phyloP scores from a whole-genome alignment of 1,139 yeast genomes.

The Blastobotrys malaysiensis region DNA sequence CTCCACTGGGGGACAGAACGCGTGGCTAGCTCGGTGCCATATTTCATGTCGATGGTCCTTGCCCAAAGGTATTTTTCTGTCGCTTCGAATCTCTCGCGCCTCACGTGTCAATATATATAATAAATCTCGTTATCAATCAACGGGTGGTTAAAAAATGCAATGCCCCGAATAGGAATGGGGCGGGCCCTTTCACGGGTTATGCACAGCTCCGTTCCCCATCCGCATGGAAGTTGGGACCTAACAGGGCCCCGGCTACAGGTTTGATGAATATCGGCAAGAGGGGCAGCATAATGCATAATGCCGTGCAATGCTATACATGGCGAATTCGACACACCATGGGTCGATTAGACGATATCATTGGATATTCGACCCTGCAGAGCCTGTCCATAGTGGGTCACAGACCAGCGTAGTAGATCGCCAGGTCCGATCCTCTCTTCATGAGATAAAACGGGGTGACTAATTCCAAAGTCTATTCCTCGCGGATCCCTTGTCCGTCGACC shows the following conservation, averaged over 20 bases:
- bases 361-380: background rate
- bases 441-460: no score
- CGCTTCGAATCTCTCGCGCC: background rate
- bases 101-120: background rate
- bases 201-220: background rate
- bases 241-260: background rate
- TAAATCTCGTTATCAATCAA: background rate
- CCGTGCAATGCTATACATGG: background rate
- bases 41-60: slow-evolving; percentile 53
- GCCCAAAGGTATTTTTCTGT: background rate
- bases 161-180: background rate
- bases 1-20: slow-evolving; percentile 88
- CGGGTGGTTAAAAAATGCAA: background rate
- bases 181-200: background rate
- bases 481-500: background rate
- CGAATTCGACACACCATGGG: background rate
- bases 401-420: background rate
- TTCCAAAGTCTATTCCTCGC: background rate
- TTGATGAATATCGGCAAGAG: background rate
- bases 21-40: slow-evolving; percentile 68
- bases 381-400: background rate
- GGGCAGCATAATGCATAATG: background rate
- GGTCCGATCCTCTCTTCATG: no score
- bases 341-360: background rate
- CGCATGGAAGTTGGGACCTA: background rate